Conservation (phyloP, 2,329 filamentous ascomycete species). For the Nigrograna mackinnonii region DNA sequence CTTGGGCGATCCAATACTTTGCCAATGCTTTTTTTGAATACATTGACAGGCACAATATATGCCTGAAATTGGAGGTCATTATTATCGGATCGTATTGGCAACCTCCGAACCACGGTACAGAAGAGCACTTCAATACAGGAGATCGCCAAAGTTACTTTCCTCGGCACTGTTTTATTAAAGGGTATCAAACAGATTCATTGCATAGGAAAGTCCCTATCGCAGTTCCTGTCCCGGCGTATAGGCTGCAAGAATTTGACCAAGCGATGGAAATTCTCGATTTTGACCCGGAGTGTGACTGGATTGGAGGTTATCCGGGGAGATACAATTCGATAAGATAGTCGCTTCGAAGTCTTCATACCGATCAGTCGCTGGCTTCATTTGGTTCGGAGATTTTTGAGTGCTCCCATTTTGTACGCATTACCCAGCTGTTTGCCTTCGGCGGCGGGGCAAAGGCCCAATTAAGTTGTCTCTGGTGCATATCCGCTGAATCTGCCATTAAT, state of each 20-base stretch:
- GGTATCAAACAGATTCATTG: conserved; percentile 2
- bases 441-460: too few species aligned
- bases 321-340: background rate
- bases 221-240: conserved; percentile 1
- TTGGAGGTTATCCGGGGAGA: conserved; percentile 5
- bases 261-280: conserved; percentile 5
- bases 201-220: background rate
- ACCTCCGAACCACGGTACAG: background rate
- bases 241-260: conserved; percentile 2
- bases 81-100: background rate
- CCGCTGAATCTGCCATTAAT: background rate
- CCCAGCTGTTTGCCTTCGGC: too few species aligned
- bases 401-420: too few species aligned
- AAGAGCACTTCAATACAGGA: too few species aligned
- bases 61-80: background rate
- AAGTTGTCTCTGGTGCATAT: background rate
- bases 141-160: background rate
- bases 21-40: background rate
- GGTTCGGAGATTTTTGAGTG: too few species aligned
- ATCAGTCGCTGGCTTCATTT: background rate
- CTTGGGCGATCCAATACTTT: background rate
- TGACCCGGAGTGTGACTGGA: conserved; percentile 4
- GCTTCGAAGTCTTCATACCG: background rate
- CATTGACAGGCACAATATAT: background rate
- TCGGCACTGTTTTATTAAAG: conserved; percentile 9